Percentiles rank a stretch among this genome's conserved stretches.
These are phyloP conservation scores for Viola odorata DNA, from an alignment of 345 rosid genomes.

Conservation along the genomic window DNA sequence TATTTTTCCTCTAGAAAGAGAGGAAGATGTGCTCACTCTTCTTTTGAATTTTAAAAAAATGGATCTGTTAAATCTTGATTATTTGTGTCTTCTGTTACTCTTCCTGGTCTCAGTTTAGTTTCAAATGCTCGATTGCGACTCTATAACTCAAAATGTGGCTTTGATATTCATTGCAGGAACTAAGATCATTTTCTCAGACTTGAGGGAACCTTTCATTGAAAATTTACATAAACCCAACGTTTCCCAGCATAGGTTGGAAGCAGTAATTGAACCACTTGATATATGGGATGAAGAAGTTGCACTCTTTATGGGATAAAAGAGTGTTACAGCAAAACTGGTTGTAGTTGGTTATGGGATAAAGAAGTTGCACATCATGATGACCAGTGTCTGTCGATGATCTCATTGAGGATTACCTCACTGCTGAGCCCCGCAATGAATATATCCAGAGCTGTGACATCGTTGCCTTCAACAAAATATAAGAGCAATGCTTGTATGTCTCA, in stretches of 20 bases:
- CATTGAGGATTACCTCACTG: slow-evolving; percentile 67
- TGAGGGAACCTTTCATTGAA: slow-evolving; percentile 80
- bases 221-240: slow-evolving; percentile 73
- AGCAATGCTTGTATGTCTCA: neutral
- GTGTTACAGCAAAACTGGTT: slow-evolving; percentile 67
- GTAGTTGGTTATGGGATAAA: slow-evolving; percentile 92
- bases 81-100: too few species aligned
- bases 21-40: too few species aligned
- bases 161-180: slow-evolving; percentile 69
- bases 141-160: too few species aligned
- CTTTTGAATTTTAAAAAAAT: too few species aligned
- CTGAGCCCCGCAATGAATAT: slow-evolving; percentile 70
- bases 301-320: too few species aligned
- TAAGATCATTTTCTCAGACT: slow-evolving; percentile 84
- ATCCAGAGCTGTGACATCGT: slow-evolving; percentile 93
- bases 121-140: too few species aligned
- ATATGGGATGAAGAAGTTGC: too few species aligned
- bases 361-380: slow-evolving; percentile 83
- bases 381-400: slow-evolving; percentile 81
- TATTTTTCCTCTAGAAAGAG: too few species aligned
- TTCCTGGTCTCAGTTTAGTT: too few species aligned
- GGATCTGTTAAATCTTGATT: too few species aligned
- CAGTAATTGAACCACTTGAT: slow-evolving; percentile 76
- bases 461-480: slow-evolving; percentile 91
- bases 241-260: slow-evolving; percentile 73